Conservation (phyloP, 2,329 filamentous ascomycete species). For the Xylariaceae sp. region DNA sequence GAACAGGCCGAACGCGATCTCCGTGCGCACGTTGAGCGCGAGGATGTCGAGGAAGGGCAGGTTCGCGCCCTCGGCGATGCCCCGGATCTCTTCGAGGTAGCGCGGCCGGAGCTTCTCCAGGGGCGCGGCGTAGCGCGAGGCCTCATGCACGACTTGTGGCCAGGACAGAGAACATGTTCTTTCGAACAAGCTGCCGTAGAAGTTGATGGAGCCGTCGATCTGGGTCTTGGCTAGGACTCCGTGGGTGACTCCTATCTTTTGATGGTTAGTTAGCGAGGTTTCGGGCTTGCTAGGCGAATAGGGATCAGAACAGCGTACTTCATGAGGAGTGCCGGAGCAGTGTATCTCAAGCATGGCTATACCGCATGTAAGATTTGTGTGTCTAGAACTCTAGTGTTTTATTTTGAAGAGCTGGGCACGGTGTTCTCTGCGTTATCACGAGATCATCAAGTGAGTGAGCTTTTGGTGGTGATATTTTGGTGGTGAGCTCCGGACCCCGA, state of each 20-base stretch:
- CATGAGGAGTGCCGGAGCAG: constrained; percentile 10
- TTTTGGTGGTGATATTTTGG: too few relatives aligned
- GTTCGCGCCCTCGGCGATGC: constrained; percentile 47
- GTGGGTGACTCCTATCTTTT: constrained; percentile 32
- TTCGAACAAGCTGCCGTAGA: constrained; percentile 32
- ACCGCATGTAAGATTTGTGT: too few relatives aligned
- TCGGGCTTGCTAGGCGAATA: not conserved
- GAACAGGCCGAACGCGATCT: constrained; percentile 54
- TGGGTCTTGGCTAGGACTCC: constrained; percentile 25
- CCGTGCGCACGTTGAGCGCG: constrained; percentile 53
- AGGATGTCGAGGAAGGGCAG: constrained; percentile 47
- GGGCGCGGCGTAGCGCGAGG: constrained; percentile 41
- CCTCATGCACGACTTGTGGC: constrained; percentile 28
- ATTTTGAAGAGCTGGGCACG: too few relatives aligned
- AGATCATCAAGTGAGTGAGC: too few relatives aligned
- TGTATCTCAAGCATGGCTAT: constrained; percentile 12
- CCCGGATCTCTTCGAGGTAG: constrained; percentile 42
- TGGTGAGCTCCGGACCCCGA: too few relatives aligned
- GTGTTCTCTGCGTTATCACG: too few relatives aligned
- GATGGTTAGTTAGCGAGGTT: constrained; percentile 5
- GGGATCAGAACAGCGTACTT: constrained; percentile 1
- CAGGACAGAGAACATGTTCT: constrained; percentile 29
- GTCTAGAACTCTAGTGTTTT: too few relatives aligned
- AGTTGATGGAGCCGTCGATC: constrained; percentile 29
- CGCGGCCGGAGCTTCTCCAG: constrained; percentile 33